Conservation (phyloP, 371 early-diverging fungal species). For the Mucor plumbeus region DNA sequence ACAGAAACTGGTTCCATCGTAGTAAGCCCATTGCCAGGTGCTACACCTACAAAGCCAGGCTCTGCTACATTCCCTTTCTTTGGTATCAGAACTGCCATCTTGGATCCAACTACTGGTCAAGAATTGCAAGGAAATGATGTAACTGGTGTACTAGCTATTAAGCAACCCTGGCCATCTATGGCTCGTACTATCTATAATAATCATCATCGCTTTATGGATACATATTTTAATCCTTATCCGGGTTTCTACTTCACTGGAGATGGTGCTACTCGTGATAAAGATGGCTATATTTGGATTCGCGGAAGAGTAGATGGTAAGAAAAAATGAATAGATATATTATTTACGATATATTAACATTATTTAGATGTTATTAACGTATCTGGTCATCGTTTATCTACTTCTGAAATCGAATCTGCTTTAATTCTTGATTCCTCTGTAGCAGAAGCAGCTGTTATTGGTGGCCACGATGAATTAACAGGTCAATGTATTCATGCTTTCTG, state of each 20-base stretch:
- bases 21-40: conserved; percentile 90
- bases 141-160: conserved; percentile 90
- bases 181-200: conserved; percentile 92
- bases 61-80: conserved; percentile 97
- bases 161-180: conserved; percentile 94
- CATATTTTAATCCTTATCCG: conserved; percentile 87
- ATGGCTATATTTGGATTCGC: conserved; percentile 92
- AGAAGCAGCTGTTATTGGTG: conserved; percentile 95
- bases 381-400: conserved; percentile 96
- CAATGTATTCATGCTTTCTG: conserved; percentile 80
- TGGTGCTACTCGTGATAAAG: conserved; percentile 85
- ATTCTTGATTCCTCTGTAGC: conserved; percentile 79
- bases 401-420: conserved; percentile 94
- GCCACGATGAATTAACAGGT: conserved; percentile 93
- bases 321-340: neutral
- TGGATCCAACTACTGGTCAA: conserved; percentile 85
- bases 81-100: conserved; percentile 88
- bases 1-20: conserved; percentile 98
- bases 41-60: conserved; percentile 90
- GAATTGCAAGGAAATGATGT: conserved; percentile 80
- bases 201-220: conserved; percentile 88
- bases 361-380: conserved; percentile 95
- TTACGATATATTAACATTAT: too few relatives aligned
- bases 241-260: conserved; percentile 91
- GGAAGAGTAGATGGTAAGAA: conserved; percentile 21